phyloP scores from a whole-genome alignment of 2,329 filamentous ascomycete species.

The Pestalotiopsis sp. region DNA sequence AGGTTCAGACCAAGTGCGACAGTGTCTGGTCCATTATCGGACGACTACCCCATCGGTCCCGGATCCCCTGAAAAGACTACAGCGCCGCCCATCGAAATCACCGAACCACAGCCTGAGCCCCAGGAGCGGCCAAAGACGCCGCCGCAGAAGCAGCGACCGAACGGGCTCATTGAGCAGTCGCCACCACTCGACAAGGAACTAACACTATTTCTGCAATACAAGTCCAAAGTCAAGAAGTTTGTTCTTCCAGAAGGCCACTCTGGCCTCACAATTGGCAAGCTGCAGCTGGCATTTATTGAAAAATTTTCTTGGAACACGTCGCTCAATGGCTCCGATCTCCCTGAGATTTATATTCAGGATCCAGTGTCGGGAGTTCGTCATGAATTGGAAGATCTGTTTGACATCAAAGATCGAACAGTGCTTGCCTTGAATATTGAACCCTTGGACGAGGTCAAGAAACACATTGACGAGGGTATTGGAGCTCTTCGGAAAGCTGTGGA shows the following conservation, averaged over 20 bases:
- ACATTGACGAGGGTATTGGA: slow-evolving; percentile 90
- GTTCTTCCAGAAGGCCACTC: slow-evolving; percentile 82
- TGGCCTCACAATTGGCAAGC: slow-evolving; percentile 81
- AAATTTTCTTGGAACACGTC: slow-evolving; percentile 99
- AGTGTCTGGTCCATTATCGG: slow-evolving; percentile 58
- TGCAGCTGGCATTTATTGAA: slow-evolving; percentile 97
- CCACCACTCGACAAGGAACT: slow-evolving; percentile 82
- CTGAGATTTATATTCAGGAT: slow-evolving; percentile 98
- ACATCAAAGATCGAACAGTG: slow-evolving; percentile 93
- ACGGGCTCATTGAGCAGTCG: slow-evolving; percentile 63
- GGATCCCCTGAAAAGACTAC: slow-evolving; percentile 32
- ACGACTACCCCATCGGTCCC: slow-evolving; percentile 44
- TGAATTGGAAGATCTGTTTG: slow-evolving; percentile 88
- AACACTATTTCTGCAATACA: slow-evolving; percentile 94
- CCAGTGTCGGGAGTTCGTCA: slow-evolving; percentile 94
- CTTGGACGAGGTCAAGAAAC: slow-evolving; percentile 93
- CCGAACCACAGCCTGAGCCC: slow-evolving; percentile 24
- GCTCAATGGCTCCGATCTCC: slow-evolving; percentile 86
- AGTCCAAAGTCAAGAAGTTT: slow-evolving; percentile 96
- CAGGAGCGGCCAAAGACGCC: slow-evolving; percentile 34
- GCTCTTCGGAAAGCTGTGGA: slow-evolving; percentile 83
- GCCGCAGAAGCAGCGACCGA: slow-evolving; percentile 49
- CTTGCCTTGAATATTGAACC: slow-evolving; percentile 93
- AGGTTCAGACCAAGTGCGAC: slow-evolving; percentile 63
- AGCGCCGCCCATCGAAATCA: slow-evolving; percentile 19